Conservation (phyloP, 805 yeast species). For the Millerago galiae region DNA sequence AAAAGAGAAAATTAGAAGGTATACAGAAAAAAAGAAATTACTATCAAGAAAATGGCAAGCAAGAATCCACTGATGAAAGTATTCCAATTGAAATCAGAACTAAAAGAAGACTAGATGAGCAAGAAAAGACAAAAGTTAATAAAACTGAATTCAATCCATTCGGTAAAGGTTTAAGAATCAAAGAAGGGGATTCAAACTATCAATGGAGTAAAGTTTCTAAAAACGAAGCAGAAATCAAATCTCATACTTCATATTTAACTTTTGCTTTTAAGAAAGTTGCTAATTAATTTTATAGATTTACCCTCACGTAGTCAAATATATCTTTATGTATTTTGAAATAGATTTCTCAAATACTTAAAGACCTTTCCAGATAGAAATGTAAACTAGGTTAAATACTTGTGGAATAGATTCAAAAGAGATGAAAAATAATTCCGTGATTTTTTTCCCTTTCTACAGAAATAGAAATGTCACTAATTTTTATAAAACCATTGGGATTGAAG, state of each 20-base stretch:
- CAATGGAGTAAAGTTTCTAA: conserved; percentile 83
- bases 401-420: too few species aligned
- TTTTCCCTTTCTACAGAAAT: background rate
- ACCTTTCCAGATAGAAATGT: too few species aligned
- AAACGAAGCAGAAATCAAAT: conserved; percentile 78
- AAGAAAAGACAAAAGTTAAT: conserved; percentile 26
- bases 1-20: conserved; percentile 61
- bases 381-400: too few species aligned
- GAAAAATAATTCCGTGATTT: background rate
- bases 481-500: background rate
- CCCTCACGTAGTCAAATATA: too few species aligned
- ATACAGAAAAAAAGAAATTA: conserved; percentile 44
- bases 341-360: too few species aligned
- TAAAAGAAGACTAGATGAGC: conserved; percentile 19
- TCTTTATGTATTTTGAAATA: too few species aligned
- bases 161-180: conserved; percentile 80
- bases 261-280: conserved; percentile 58
- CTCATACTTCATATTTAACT: conserved; percentile 90
- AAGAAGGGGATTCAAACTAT: conserved; percentile 79
- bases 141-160: conserved; percentile 77
- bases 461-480: background rate
- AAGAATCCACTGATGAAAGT: conserved; percentile 19
- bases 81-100: conserved; percentile 18
- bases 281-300: background rate
- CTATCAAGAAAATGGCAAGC: conserved; percentile 20